These are phyloP conservation scores for Serendipita vermifera DNA, from an alignment of 768 basidiomycete genomes.

Conservation along the genomic window DNA sequence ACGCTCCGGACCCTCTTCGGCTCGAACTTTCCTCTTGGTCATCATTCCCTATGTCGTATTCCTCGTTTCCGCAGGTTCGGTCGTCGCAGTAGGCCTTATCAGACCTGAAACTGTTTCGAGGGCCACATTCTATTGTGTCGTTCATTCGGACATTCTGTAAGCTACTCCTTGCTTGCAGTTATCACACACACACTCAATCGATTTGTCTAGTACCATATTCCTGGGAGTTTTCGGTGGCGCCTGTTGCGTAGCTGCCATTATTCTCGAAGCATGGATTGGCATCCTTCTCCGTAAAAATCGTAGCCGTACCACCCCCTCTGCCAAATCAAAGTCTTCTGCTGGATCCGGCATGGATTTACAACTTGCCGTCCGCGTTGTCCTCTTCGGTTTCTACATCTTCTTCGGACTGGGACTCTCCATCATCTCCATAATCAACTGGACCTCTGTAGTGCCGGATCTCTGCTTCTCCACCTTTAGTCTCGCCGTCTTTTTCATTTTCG, in stretches of 20 bases:
- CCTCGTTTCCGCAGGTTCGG: not conserved
- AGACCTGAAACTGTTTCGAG: constrained; percentile 2
- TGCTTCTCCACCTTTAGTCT: not conserved
- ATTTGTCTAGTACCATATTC: not conserved
- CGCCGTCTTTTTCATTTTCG: constrained; percentile 11
- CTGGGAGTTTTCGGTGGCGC: not conserved
- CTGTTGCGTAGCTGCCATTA: not conserved
- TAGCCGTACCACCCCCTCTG: not conserved
- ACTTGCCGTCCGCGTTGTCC: constrained; percentile 8
- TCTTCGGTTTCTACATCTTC: constrained; percentile 12
- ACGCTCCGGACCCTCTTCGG: not conserved
- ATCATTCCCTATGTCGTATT: constrained; percentile 5
- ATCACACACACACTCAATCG: not conserved
- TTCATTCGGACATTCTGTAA: not conserved
- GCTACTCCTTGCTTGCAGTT: not conserved
- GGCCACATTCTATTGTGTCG: constrained; percentile 10
- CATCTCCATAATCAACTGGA: constrained; percentile 9
- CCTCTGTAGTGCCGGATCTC: constrained; percentile 8
- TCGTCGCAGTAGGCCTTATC: not conserved
- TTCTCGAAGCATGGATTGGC: constrained; percentile 8
- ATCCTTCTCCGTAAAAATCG: constrained; percentile 4
- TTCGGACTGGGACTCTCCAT: constrained; percentile 3
- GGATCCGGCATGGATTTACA: constrained; percentile 7
- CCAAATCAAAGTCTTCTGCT: not conserved
- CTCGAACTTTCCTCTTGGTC: not conserved